Evolutionary conservation across 2,329 filamentous ascomycete genomes (phyloP).

Genomic region (Fusarium guadeloupense): DNA sequence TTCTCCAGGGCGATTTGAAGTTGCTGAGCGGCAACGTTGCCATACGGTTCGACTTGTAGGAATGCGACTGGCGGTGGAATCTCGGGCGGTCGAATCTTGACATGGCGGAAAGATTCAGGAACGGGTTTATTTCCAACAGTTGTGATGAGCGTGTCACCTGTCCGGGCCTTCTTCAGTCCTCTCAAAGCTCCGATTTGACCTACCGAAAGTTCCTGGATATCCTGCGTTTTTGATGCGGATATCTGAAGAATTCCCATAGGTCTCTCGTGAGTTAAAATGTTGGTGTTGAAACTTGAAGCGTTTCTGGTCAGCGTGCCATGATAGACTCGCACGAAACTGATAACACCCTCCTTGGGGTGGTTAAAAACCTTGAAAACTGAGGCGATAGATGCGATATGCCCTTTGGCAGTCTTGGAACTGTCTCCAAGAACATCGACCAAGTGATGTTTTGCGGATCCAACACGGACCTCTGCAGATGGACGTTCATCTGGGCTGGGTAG

Average conservation of each 20-base stretch:
- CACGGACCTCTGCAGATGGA: conserved; percentile 79
- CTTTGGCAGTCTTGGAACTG: conserved; percentile 49
- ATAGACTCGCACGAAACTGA: conserved; percentile 94
- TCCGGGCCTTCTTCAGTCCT: conserved; percentile 89
- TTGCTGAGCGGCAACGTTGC: conserved; percentile 80
- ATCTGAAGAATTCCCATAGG: conserved; percentile 86
- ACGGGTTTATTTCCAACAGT: conserved; percentile 71
- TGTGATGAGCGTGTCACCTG: conserved; percentile 88
- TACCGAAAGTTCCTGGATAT: conserved; percentile 80
- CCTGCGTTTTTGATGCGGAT: conserved; percentile 86
- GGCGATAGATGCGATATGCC: conserved; percentile 59
- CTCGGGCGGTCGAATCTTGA: conserved; percentile 87
- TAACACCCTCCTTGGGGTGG: conserved; percentile 82
- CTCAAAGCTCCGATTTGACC: conserved; percentile 95
- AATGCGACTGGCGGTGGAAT: conserved; percentile 97
- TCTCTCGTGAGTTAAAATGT: conserved; percentile 79
- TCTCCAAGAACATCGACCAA: conserved; percentile 52
- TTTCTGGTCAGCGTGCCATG: conserved; percentile 81
- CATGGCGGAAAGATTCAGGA: conserved; percentile 72
- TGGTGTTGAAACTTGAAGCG: conserved; percentile 85
- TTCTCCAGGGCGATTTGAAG: conserved; percentile 80
- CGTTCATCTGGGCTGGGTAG: conserved; percentile 84
- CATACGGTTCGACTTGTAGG: conserved; percentile 86
- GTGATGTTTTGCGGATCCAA: conserved; percentile 62
- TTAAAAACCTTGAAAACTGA: conserved; percentile 96